Evolutionary conservation across 2,329 filamentous ascomycete genomes (phyloP), one percentile per base, ranked within the genome.

Genomic region (Endothia cerciana): DNA sequence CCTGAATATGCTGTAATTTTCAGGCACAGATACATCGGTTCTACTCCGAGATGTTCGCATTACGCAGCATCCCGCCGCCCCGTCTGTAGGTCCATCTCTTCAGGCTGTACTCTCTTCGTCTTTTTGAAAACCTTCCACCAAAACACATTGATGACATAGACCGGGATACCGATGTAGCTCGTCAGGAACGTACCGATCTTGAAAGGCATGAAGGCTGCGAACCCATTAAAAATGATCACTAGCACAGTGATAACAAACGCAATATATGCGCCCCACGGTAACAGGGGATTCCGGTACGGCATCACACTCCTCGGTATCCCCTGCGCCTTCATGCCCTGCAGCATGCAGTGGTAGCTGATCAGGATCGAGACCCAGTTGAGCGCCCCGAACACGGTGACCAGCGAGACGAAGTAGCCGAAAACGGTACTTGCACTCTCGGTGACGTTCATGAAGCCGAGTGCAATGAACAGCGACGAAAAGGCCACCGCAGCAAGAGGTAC

Each of bases 51-150:
- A 36, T 7, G 10, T 36, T 36, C 6, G 10, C 6, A 36, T 30
- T 19, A 49, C 6, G 53, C 36, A 7, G 30, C 6, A n/a, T 62
- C 60, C 22, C 60, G 38, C 25, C 60, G 33, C 19, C 60, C 60
- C 6, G 60, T 62, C 45, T 53, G 45, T 11, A 90, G 72, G 74
- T 91, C 88, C 3, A 85, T 81, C 55, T 89, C 85, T 33, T 83
- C 75, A 0, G 83, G 77, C 57, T 76, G 80, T 41, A 81, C 74
- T 68, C 80, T 81, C 69, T 84, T 86, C 0, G 87, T 89, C 72
- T 79, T 82, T 73, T 89, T 85, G 67, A 83, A 66, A 0, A 86
- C 41, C 75, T 91, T 91, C 86, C 88, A 91, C 15, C 87, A 87
- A 3, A 88, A 69, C 3, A 85, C 82, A 62, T 91, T 85, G 81